These are phyloP conservation scores for Leccinum pellstonianum DNA, from an alignment of 768 basidiomycete genomes.

Conservation along the genomic window DNA sequence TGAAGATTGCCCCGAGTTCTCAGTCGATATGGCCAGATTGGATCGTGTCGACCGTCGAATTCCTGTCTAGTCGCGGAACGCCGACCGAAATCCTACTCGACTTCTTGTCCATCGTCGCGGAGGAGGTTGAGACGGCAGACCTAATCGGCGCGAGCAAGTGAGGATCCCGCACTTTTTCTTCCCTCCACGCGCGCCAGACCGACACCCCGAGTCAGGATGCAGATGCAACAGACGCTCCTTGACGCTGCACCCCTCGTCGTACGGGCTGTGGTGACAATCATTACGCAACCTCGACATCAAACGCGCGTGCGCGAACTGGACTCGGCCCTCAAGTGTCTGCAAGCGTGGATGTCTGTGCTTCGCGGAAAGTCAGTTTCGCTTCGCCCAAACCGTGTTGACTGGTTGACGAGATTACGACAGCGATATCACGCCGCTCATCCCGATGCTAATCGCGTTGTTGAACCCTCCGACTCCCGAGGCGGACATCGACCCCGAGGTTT, in stretches of 20 bases:
- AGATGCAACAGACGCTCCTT: constrained; percentile 52
- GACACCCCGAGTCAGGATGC: too few species aligned
- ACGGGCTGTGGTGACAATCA: constrained; percentile 59
- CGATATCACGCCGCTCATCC: too few species aligned
- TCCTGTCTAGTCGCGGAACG: constrained; percentile 59
- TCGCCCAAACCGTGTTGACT: neutral
- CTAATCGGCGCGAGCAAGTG: constrained; percentile 72
- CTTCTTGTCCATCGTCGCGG: constrained; percentile 79
- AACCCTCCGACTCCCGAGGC: too few species aligned
- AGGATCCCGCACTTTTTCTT: constrained; percentile 27
- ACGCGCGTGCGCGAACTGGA: constrained; percentile 46
- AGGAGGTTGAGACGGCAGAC: constrained; percentile 77
- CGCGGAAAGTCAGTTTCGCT: constrained; percentile 55
- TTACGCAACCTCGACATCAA: constrained; percentile 40
- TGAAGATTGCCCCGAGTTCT: constrained; percentile 62
- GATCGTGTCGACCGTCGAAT: constrained; percentile 40
- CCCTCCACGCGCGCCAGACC: too few species aligned
- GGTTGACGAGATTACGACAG: neutral
- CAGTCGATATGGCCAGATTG: too few species aligned
- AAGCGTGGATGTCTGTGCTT: constrained; percentile 77
- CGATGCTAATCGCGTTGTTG: too few species aligned
- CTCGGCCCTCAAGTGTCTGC: constrained; percentile 75
- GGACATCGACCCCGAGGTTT: constrained; percentile 43
- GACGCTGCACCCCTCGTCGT: constrained; percentile 72
- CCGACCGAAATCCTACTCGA: constrained; percentile 63